These are phyloP conservation scores for Cutaneotrichosporon spelunceum DNA, from an alignment of 1,284 basidiomycete species.

Conservation along the genomic window DNA sequence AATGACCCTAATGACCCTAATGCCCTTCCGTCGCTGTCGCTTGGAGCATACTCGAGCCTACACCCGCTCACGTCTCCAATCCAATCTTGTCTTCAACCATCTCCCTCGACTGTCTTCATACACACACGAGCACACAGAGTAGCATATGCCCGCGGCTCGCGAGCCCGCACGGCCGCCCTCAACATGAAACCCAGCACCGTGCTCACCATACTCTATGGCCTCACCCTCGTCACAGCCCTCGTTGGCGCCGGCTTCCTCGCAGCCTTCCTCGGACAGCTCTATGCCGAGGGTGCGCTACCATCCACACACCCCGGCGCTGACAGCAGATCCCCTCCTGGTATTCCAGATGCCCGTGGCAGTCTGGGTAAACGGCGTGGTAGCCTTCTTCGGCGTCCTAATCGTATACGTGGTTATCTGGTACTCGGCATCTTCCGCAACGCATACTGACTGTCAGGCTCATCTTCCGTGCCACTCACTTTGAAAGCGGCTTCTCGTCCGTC, in stretches of 20 bases:
- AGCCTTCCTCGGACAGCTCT: slow-evolving; percentile 4
- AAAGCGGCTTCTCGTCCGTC: slow-evolving; percentile 1
- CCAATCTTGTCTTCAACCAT: too few relatives aligned
- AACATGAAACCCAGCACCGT: slow-evolving; percentile 7
- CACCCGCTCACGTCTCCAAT: too few relatives aligned
- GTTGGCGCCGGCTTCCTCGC: slow-evolving; percentile 6
- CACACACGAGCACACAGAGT: neutral
- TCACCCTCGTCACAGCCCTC: neutral
- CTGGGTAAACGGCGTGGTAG: slow-evolving; percentile 1
- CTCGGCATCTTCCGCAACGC: neutral
- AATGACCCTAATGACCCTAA: too few relatives aligned
- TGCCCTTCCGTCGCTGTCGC: too few relatives aligned
- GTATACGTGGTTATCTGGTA: neutral
- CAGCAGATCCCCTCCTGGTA: slow-evolving; percentile 1
- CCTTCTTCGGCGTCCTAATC: slow-evolving; percentile 3
- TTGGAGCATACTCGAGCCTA: too few relatives aligned
- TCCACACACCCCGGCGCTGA: neutral
- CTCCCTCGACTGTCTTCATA: too few relatives aligned
- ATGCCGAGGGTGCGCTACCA: neutral
- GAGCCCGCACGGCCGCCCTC: neutral
- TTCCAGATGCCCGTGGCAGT: slow-evolving; percentile 1
- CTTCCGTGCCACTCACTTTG: neutral
- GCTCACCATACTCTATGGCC: neutral
- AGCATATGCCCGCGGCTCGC: neutral
- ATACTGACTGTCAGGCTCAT: slow-evolving; percentile 1